Conservation (phyloP, 805 yeast genomes). For the Hanseniaspora thailandica region DNA sequence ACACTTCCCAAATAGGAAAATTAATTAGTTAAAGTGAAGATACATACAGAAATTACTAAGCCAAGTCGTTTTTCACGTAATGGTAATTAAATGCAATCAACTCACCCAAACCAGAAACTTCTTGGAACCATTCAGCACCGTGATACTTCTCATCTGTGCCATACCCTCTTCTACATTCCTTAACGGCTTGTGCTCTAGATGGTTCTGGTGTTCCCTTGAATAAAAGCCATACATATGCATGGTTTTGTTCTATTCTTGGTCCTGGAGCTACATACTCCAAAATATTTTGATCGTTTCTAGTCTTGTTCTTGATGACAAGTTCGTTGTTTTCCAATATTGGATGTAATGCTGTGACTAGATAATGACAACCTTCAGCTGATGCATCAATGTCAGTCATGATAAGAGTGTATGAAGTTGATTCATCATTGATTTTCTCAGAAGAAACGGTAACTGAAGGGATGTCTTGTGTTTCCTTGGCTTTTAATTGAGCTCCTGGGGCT, state of each 20-base stretch:
- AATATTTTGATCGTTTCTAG: background rate
- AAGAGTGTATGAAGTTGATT: background rate
- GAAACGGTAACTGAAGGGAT: background rate
- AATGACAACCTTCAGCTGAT: conserved; percentile 14
- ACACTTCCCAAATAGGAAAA: background rate
- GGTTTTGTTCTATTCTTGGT: conserved; percentile 14
- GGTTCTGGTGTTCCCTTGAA: conserved; percentile 5
- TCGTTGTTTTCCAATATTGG: background rate
- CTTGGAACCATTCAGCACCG: conserved; percentile 12
- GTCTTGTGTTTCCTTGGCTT: background rate
- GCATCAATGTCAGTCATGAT: conserved; percentile 13
- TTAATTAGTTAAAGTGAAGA: background rate
- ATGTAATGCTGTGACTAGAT: background rate
- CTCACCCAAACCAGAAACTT: conserved; percentile 2
- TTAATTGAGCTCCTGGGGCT: background rate
- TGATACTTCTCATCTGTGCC: conserved; percentile 8
- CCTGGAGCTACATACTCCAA: conserved; percentile 13
- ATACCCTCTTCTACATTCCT: conserved; percentile 14
- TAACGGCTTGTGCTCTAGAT: background rate
- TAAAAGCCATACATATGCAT: conserved; percentile 10
- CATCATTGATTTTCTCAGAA: background rate
- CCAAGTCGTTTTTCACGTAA: conserved; percentile 7
- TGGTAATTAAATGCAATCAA: conserved; percentile 7
- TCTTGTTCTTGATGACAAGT: background rate
- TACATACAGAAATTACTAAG: background rate